Percentiles rank a stretch among this genome's conserved stretches.
Evolutionary conservation across 2,329 filamentous ascomycete species (phyloP).

Genomic region (Colletotrichum lupini): DNA sequence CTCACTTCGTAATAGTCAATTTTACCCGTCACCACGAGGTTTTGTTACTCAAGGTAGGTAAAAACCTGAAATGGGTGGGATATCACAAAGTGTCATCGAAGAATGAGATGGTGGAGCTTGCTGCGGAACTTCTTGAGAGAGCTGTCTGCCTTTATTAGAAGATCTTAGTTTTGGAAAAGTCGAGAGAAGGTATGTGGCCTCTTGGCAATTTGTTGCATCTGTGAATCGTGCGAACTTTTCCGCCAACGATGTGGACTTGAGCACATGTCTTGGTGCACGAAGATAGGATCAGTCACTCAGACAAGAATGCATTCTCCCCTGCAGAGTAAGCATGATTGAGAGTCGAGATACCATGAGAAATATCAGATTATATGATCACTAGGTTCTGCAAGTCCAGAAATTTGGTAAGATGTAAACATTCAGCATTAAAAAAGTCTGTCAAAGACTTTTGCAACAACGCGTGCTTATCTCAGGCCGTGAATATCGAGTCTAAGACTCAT

Average conservation of each 20-base stretch:
- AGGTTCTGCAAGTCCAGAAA: background rate
- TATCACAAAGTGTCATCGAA: background rate
- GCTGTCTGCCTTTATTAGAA: background rate
- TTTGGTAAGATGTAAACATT: background rate
- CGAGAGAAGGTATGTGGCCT: background rate
- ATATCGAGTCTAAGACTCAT: background rate
- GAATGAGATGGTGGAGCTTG: background rate
- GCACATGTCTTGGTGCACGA: too few relatives aligned
- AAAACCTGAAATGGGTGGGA: background rate
- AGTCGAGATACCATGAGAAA: background rate
- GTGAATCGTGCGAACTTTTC: background rate
- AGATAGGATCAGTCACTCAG: too few relatives aligned
- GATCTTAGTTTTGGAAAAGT: background rate
- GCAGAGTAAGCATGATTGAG: too few relatives aligned
- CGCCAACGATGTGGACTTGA: too few relatives aligned
- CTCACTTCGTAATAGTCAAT: background rate
- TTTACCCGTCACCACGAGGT: too few relatives aligned
- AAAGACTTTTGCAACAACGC: background rate
- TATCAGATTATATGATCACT: background rate
- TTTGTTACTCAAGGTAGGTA: too few relatives aligned
- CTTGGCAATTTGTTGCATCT: background rate
- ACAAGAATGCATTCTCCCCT: too few relatives aligned
- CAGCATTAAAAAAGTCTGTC: background rate
- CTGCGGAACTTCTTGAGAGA: background rate
- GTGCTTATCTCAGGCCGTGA: background rate